Percentiles rank a stretch among this genome's conserved stretches.
phyloP scores from a whole-genome alignment of 2,329 filamentous ascomycete genomes.

The Teratosphaeria zuluensis region DNA sequence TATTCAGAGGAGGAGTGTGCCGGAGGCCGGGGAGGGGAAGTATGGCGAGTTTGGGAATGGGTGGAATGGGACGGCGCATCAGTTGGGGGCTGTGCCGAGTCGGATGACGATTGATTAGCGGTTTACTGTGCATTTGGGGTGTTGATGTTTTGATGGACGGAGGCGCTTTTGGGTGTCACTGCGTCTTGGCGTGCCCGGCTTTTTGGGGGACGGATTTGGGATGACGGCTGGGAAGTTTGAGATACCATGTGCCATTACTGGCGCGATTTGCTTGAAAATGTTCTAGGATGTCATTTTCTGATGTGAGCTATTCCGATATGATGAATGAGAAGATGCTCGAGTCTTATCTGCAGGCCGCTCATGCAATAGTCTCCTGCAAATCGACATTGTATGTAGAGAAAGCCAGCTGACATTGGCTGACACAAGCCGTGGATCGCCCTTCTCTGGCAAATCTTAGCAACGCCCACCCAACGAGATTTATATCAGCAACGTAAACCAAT shows the following conservation, averaged over 20 bases:
- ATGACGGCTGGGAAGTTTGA: background rate
- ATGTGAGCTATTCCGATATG: background rate
- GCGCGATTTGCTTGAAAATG: background rate
- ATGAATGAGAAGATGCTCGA: background rate
- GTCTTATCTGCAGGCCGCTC: too few species aligned
- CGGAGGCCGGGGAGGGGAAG: constrained; percentile 40
- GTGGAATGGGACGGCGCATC: background rate
- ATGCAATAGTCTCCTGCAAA: too few species aligned
- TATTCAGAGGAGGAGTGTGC: constrained; percentile 52
- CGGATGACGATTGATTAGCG: constrained; percentile 6
- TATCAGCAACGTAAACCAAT: too few species aligned
- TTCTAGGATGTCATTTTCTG: background rate
- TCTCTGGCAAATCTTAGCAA: too few species aligned
- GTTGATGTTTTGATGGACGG: background rate
- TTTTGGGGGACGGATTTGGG: background rate
- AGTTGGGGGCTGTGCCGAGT: constrained; percentile 1
- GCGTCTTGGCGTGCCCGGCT: background rate
- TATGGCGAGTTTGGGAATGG: constrained; percentile 1
- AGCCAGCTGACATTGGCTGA: too few species aligned
- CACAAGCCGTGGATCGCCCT: too few species aligned
- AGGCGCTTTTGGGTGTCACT: background rate
- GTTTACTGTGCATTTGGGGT: background rate
- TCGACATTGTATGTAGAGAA: too few species aligned
- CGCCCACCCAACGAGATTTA: too few species aligned
- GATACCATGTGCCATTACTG: background rate